These are phyloP conservation scores for Aspergillus haitiensis DNA, from an alignment of 495 filamentous ascomycete species.

Conservation along the genomic window DNA sequence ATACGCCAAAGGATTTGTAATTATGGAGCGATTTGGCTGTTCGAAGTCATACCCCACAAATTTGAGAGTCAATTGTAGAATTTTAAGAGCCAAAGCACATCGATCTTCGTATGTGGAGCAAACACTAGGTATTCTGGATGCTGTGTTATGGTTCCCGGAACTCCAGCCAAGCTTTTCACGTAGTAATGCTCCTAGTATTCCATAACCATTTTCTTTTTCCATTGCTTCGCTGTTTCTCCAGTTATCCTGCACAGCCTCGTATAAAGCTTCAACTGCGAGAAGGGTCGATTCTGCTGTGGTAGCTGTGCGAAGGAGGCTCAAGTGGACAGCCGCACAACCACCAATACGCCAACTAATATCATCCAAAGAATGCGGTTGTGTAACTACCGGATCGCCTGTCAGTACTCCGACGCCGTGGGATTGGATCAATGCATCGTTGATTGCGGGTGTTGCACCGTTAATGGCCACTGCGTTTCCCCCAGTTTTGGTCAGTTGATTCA, in stretches of 20 bases:
- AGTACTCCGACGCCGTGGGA: conserved; percentile 77
- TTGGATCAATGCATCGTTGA: conserved; percentile 82
- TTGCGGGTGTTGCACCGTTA: conserved; percentile 81
- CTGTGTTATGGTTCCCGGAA: conserved; percentile 25
- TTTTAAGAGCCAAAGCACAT: conserved; percentile 63
- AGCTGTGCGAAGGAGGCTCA: conserved; percentile 80
- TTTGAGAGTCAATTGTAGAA: conserved; percentile 72
- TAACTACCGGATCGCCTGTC: conserved; percentile 79
- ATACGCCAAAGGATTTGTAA: conserved; percentile 93
- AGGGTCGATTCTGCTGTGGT: conserved; percentile 64
- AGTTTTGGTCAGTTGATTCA: conserved; percentile 69
- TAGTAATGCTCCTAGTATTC: conserved; percentile 75
- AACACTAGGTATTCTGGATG: conserved; percentile 39
- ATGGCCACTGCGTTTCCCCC: conserved; percentile 78
- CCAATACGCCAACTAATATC: conserved; percentile 91
- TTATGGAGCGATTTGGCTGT: conserved; percentile 78
- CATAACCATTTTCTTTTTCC: conserved; percentile 93
- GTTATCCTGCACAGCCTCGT: conserved; percentile 78
- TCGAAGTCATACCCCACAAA: conserved; percentile 85
- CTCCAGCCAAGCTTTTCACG: conserved; percentile 68
- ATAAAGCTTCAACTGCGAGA: conserved; percentile 78
- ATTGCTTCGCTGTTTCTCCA: conserved; percentile 99
- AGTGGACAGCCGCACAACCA: conserved; percentile 77
- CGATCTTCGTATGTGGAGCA: conserved; percentile 48
- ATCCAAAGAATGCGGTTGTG: conserved; percentile 78